Evolutionary conservation across 257 asterid species (phyloP), one percentile per base, ranked within the genome.

Genomic region (Buddleja alternifolia): DNA sequence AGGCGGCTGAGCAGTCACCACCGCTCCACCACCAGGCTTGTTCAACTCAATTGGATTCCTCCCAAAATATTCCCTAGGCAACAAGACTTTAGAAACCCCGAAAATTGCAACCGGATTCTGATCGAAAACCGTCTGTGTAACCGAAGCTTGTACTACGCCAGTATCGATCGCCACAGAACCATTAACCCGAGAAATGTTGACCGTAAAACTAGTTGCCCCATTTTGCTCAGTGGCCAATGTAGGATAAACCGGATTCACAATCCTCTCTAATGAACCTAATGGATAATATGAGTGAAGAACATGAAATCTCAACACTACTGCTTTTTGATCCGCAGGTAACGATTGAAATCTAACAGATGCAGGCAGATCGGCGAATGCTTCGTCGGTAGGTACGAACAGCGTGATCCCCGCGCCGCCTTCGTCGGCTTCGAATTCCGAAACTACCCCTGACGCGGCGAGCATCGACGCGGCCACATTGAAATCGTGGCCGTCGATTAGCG

Each of bases 391-490:
- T 1, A 89, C 87, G 34, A 92, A 92, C 0, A 92, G 81, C 1
- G 98, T 92, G 17, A 92, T 82, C 16, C 98, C 98, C 0, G 96
- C 96, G 54, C 98, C 96, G 60, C 82, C 87, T 45, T 90, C 96
- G 42, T 83, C 94, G 3, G 70, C 75, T 37, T 87, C 98, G 36
- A 92, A 89, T 42, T 92, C 96, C 34, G 85, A 74, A 10, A 89
- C 96, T 0, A 92, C 95, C 8, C 96, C 96, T 0, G 96, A 92
- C 0, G 96, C 96, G 19, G 79, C 67, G 9, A 92, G 82, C 96
- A 92, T 89, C 29, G 98, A 76, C 8, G 98, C 96, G 2, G 96
- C 98, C 0, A 92, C 96, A 17, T 92, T 92, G 79, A 92, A 92
- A 47, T 75, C 71, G 69, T 92, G 98, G 48, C 90, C 98, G 74